Conservation (phyloP, 768 basidiomycete species). For the Lenzites betulinus region DNA sequence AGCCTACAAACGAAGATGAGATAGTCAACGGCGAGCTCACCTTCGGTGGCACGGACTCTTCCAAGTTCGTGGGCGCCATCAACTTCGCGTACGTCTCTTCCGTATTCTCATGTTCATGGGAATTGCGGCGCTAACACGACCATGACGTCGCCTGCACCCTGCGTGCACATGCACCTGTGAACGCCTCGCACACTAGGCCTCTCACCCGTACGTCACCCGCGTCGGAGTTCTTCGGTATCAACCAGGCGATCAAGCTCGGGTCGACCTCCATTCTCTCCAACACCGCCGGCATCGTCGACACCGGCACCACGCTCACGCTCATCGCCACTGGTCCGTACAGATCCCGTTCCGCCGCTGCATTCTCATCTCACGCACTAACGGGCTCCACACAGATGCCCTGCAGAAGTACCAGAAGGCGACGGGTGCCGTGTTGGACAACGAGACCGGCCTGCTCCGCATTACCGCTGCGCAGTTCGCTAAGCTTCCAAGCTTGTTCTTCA, state of each 20-base stretch:
- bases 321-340: constrained; percentile 15
- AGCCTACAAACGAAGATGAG: constrained; percentile 21
- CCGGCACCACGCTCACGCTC: constrained; percentile 28
- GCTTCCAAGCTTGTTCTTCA: constrained; percentile 37
- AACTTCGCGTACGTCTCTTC: constrained; percentile 27
- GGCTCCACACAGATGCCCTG: constrained; percentile 31
- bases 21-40: constrained; percentile 34
- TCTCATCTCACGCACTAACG: not conserved
- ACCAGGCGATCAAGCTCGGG: constrained; percentile 36
- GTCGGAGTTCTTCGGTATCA: constrained; percentile 37
- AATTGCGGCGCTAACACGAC: not conserved
- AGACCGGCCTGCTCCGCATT: constrained; percentile 35
- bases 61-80: constrained; percentile 31
- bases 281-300: constrained; percentile 33
- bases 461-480: constrained; percentile 30
- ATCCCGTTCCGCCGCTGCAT: not conserved
- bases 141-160: not conserved
- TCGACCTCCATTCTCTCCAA: constrained; percentile 15
- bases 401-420: constrained; percentile 33
- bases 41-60: constrained; percentile 35
- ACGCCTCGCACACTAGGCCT: constrained; percentile 20
- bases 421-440: constrained; percentile 33
- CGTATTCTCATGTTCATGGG: not conserved
- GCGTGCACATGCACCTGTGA: not conserved
- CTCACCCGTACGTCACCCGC: constrained; percentile 37